Evolutionary conservation across 2,329 filamentous ascomycete species (phyloP).

Genomic region (Claviceps sp.): DNA sequence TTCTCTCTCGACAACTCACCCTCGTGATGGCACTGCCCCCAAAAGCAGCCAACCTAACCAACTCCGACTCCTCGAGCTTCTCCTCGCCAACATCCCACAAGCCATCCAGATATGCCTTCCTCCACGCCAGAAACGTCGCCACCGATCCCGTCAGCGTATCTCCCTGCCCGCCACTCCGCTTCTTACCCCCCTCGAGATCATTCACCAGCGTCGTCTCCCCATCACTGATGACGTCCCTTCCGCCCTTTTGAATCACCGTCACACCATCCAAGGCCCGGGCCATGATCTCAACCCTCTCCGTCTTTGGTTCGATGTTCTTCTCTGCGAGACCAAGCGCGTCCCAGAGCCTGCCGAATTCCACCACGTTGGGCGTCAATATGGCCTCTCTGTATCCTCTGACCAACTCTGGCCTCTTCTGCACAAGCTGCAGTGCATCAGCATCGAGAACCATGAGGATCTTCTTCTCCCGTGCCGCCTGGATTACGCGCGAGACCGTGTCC

Average conservation of each 20-base stretch:
- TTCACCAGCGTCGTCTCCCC: constrained; percentile 61
- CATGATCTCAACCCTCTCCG: constrained; percentile 46
- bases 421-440: constrained; percentile 73
- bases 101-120: constrained; percentile 71
- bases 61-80: constrained; percentile 36
- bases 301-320: constrained; percentile 14
- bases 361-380: constrained; percentile 87
- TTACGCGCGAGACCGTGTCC: constrained; percentile 65
- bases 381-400: constrained; percentile 71
- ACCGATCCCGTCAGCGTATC: constrained; percentile 87
- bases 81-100: constrained; percentile 53
- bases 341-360: constrained; percentile 77
- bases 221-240: constrained; percentile 70
- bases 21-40: constrained; percentile 79
- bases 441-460: constrained; percentile 77
- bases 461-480: constrained; percentile 60
- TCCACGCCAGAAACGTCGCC: constrained; percentile 79
- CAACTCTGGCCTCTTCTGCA: constrained; percentile 61
- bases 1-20: constrained; percentile 29
- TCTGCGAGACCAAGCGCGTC: constrained; percentile 56
- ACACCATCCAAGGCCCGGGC: constrained; percentile 72
- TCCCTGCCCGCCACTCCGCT: constrained; percentile 87
- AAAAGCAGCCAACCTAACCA: constrained; percentile 70
- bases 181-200: constrained; percentile 68
- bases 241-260: constrained; percentile 82